Conservation (phyloP, 2,329 filamentous ascomycete species). For the Emmonsia crescens region DNA sequence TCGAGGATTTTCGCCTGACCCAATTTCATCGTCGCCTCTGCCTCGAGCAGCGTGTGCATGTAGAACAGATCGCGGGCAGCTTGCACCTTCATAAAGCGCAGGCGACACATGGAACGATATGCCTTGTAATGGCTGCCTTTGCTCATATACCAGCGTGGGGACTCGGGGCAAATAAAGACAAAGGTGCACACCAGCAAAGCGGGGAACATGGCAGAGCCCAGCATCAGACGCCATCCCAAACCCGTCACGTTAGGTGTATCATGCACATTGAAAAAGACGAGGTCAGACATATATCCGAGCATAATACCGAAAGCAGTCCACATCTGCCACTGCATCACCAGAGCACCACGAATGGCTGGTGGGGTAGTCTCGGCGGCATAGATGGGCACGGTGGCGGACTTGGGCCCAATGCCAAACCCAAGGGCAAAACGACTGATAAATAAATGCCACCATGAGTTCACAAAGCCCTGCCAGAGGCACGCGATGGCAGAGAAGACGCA, state of each 20-base stretch:
- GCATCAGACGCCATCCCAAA: slow-evolving; percentile 57
- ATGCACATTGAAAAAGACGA: slow-evolving; percentile 49
- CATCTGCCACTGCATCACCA: slow-evolving; percentile 75
- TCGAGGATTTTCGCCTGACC: slow-evolving; percentile 45
- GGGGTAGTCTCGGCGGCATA: slow-evolving; percentile 67
- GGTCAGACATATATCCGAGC: slow-evolving; percentile 49
- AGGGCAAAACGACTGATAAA: slow-evolving; percentile 60
- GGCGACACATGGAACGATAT: slow-evolving; percentile 32
- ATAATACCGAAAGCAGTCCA: slow-evolving; percentile 42
- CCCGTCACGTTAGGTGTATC: slow-evolving; percentile 45
- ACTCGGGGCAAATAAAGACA: slow-evolving; percentile 53
- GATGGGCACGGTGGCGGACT: slow-evolving; percentile 63
- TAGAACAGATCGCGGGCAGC: slow-evolving; percentile 38
- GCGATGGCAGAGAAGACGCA: slow-evolving; percentile 55
- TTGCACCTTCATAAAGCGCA: slow-evolving; percentile 35
- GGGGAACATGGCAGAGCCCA: slow-evolving; percentile 55
- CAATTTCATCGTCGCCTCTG: slow-evolving; percentile 46
- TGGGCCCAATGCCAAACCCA: slow-evolving; percentile 67
- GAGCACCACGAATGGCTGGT: slow-evolving; percentile 56
- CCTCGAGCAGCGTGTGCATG: slow-evolving; percentile 45
- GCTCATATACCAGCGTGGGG: slow-evolving; percentile 40
- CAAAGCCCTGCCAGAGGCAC: slow-evolving; percentile 50
- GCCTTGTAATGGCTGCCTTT: slow-evolving; percentile 33
- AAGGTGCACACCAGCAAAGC: slow-evolving; percentile 47
- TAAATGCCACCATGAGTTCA: slow-evolving; percentile 60